Percentiles rank a stretch among this genome's conserved stretches.
Evolutionary conservation across 2,329 filamentous ascomycete genomes (phyloP).

Genomic region (Chrysoporthe austroafricana): DNA sequence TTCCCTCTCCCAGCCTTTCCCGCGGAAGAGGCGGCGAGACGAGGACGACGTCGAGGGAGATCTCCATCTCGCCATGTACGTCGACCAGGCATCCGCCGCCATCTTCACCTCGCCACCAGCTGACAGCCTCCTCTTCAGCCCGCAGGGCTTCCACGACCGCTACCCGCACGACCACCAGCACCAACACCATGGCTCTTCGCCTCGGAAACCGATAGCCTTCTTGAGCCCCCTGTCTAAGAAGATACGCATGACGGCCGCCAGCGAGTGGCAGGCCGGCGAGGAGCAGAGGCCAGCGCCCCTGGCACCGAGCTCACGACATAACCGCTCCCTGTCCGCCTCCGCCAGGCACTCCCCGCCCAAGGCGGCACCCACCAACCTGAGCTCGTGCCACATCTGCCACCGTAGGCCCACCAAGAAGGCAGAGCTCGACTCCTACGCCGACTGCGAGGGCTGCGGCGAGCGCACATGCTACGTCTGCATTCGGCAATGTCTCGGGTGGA

Average conservation of each 20-base stretch:
- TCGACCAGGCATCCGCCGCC: not conserved
- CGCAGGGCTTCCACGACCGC: slow-evolving; percentile 19
- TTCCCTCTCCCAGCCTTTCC: slow-evolving; percentile 23
- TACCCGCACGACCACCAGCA: slow-evolving; percentile 21
- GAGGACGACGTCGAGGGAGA: slow-evolving; percentile 23
- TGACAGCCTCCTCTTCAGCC: slow-evolving; percentile 25
- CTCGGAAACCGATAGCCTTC: slow-evolving; percentile 23
- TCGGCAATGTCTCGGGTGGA: slow-evolving; percentile 62
- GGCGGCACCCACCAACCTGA: slow-evolving; percentile 38
- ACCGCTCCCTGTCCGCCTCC: slow-evolving; percentile 22
- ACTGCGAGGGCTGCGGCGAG: slow-evolving; percentile 64
- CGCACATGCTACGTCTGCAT: slow-evolving; percentile 73
- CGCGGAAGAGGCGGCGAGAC: slow-evolving; percentile 27
- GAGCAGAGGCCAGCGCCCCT: slow-evolving; percentile 7
- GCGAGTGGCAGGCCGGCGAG: slow-evolving; percentile 13
- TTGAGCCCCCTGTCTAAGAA: slow-evolving; percentile 27
- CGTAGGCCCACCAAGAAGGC: slow-evolving; percentile 66
- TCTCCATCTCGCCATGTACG: slow-evolving; percentile 26
- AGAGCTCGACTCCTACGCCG: slow-evolving; percentile 68
- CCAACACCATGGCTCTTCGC: slow-evolving; percentile 21
- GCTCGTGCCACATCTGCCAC: slow-evolving; percentile 70
- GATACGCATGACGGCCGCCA: slow-evolving; percentile 20
- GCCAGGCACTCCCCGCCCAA: slow-evolving; percentile 28
- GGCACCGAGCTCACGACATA: slow-evolving; percentile 16
- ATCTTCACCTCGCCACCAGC: slow-evolving; percentile 11